A percentile compares a stretch with the other conserved stretches of the same genome.
phyloP scores from a whole-genome alignment of 1,284 basidiomycete species.

The Puccinia novopanici region DNA sequence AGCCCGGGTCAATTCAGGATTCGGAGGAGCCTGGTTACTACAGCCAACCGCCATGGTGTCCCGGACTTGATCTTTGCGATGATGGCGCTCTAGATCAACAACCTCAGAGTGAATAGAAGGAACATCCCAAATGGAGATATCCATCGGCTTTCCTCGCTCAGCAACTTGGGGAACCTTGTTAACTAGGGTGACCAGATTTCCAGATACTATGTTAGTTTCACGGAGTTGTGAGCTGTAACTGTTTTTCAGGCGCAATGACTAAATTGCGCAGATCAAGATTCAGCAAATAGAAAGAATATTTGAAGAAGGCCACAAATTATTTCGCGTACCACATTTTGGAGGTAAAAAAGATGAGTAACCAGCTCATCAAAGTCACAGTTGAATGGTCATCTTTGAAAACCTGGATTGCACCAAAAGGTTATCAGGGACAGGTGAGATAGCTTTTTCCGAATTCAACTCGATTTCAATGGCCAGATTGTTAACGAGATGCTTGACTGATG shows the following conservation, averaged over 20 bases:
- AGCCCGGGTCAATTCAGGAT: constrained; percentile 29
- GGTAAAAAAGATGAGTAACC: constrained; percentile 90
- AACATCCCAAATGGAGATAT: constrained; percentile 77
- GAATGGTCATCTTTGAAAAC: constrained; percentile 62
- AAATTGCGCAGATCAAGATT: not conserved
- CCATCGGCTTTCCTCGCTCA: constrained; percentile 68
- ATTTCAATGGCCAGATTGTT: constrained; percentile 80
- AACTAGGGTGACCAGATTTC: constrained; percentile 73
- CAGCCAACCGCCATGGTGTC: constrained; percentile 1
- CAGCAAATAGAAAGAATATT: constrained; percentile 26
- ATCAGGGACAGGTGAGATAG: constrained; percentile 65
- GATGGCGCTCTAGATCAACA: no score
- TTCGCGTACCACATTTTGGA: constrained; percentile 74
- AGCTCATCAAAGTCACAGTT: constrained; percentile 63
- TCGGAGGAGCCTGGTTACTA: constrained; percentile 26
- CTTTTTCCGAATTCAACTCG: constrained; percentile 68
- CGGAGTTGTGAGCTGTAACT: constrained; percentile 84
- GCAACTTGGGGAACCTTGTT: constrained; percentile 71
- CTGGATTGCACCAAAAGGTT: constrained; percentile 69
- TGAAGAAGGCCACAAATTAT: not conserved
- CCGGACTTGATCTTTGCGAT: no score
- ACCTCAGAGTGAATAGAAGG: no score
- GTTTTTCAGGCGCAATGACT: constrained; percentile 78
- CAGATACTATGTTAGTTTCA: constrained; percentile 68
- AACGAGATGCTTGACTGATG: constrained; percentile 70